A percentile compares a stretch with the other conserved stretches of the same genome.
Evolutionary conservation across 2,329 filamentous ascomycete genomes (phyloP).

Genomic region (Fusarium sp.): DNA sequence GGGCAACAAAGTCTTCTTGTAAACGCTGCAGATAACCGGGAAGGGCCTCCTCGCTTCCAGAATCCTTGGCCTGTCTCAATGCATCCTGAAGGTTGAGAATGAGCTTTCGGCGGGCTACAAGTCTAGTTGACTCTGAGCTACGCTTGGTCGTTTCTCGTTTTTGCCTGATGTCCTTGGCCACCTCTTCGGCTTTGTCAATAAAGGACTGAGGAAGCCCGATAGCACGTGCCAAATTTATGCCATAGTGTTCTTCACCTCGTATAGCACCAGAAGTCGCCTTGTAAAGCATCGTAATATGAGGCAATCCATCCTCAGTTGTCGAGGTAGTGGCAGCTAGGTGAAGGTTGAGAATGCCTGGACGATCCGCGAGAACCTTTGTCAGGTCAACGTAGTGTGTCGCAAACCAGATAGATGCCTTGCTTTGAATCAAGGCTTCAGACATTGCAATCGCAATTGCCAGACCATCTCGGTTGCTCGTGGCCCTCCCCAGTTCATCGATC

Average conservation of each 20-base stretch:
- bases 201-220: conserved; percentile 76
- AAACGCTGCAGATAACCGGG: conserved; percentile 45
- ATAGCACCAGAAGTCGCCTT: conserved; percentile 78
- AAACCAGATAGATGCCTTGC: conserved; percentile 85
- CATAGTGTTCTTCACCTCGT: conserved; percentile 76
- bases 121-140: conserved; percentile 64
- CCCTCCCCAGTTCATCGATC: conserved; percentile 90
- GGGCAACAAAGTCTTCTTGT: conserved; percentile 77
- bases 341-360: conserved; percentile 82
- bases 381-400: conserved; percentile 92
- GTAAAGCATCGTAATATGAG: conserved; percentile 87
- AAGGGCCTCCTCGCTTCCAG: conserved; percentile 69
- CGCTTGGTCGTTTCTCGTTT: conserved; percentile 67
- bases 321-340: conserved; percentile 79
- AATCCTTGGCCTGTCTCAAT: conserved; percentile 72
- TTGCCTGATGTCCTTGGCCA: conserved; percentile 69
- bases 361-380: conserved; percentile 76
- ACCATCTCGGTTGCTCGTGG: conserved; percentile 89
- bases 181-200: conserved; percentile 71
- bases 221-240: conserved; percentile 80
- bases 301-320: conserved; percentile 56
- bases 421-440: conserved; percentile 85
- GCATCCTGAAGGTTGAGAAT: conserved; percentile 78
- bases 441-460: conserved; percentile 90
- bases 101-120: conserved; percentile 74